Conservation (phyloP, 768 basidiomycete genomes). For the Exidia glandulosa region DNA sequence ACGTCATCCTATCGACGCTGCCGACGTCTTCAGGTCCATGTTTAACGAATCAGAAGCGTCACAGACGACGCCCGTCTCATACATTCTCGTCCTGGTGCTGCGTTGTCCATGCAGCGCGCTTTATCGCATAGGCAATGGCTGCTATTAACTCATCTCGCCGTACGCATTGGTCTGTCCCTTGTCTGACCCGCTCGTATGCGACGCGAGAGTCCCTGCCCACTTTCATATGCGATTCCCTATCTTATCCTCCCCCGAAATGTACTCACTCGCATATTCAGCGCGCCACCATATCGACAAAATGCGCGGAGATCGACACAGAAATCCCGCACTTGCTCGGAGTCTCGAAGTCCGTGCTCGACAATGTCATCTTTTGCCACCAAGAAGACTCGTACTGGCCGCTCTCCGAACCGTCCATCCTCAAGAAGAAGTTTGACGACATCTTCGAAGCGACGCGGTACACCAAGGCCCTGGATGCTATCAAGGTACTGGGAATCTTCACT, state of each 20-base stretch:
- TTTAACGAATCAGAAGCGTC: too few species aligned
- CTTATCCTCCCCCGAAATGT: too few species aligned
- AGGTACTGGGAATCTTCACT: too few species aligned
- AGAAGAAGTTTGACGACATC: constrained; percentile 99
- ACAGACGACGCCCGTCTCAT: too few species aligned
- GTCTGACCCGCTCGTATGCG: too few species aligned
- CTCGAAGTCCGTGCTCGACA: constrained; percentile 95
- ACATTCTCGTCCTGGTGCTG: too few species aligned
- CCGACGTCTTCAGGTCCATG: too few species aligned
- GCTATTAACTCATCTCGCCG: too few species aligned
- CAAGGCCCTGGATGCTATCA: constrained; percentile 91
- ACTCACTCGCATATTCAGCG: constrained; percentile 38
- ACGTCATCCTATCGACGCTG: too few species aligned
- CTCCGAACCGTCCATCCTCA: constrained; percentile 77
- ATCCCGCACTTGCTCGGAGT: constrained; percentile 91
- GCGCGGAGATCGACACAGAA: constrained; percentile 91
- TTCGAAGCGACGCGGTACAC: constrained; percentile 99
- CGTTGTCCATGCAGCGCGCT: too few species aligned
- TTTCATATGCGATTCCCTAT: neutral
- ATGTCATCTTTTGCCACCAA: constrained; percentile 99
- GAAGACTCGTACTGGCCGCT: constrained; percentile 99
- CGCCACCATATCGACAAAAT: constrained; percentile 89
- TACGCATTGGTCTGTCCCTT: too few species aligned
- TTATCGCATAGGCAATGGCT: too few species aligned
- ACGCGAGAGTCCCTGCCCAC: neutral